Conservation (phyloP, 148 eudicot genomes). For the Nyssa sinensis region DNA sequence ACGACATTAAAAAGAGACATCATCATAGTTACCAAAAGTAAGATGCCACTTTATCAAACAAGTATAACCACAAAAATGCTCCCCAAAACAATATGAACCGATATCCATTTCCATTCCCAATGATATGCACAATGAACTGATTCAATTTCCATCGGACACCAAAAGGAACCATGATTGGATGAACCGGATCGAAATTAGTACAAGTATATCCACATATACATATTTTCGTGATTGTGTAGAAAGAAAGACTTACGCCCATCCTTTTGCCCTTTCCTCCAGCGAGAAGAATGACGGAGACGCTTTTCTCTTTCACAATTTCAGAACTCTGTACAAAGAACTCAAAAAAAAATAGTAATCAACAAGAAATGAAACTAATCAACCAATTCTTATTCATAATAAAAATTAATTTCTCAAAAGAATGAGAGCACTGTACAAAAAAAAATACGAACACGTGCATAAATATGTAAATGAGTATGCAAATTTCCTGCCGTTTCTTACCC, state of each 20-base stretch:
- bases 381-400: too few species aligned
- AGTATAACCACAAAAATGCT: not conserved
- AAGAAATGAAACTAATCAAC: not conserved
- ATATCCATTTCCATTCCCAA: not conserved
- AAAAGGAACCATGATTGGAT: not conserved
- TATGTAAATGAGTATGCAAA: not conserved
- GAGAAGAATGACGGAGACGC: slow-evolving; percentile 86
- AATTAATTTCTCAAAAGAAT: too few species aligned
- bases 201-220: not conserved
- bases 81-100: not conserved
- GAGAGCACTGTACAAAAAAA: too few species aligned
- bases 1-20: not conserved
- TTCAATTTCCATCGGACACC: not conserved
- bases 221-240: too few species aligned
- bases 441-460: too few species aligned
- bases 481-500: slow-evolving; percentile 22
- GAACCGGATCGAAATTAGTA: not conserved
- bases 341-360: not conserved
- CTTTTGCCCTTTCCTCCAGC: slow-evolving; percentile 95
- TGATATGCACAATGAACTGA: not conserved
- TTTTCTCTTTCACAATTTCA: slow-evolving; percentile 63
- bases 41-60: not conserved
- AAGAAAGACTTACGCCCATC: slow-evolving; percentile 71
- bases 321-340: slow-evolving; percentile 34
- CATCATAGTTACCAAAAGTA: not conserved